Evolutionary conservation across 1,284 basidiomycete species (phyloP).

Genomic region (Trichosporon sp.): DNA sequence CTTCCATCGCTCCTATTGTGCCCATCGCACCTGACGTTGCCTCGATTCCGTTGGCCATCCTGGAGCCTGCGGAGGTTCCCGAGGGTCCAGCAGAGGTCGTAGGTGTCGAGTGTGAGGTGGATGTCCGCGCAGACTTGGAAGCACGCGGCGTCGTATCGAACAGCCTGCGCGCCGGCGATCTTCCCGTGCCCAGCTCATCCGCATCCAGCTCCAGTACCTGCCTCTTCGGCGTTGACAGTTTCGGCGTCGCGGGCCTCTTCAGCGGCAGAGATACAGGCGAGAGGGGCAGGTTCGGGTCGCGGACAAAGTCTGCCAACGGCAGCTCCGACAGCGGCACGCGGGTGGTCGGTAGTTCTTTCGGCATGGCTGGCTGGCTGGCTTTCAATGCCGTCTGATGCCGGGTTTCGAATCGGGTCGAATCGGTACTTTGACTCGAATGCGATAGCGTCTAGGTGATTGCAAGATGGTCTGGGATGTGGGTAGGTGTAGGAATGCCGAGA

Average conservation of each 20-base stretch:
- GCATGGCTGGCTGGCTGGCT: neutral
- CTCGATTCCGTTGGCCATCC: too few relatives aligned
- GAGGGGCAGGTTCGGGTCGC: neutral
- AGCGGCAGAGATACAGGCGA: conserved; percentile 14
- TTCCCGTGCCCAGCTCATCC: conserved; percentile 18
- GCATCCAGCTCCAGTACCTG: neutral
- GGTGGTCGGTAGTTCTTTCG: neutral
- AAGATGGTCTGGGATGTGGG: neutral
- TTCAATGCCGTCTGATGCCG: neutral
- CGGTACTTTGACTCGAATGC: neutral
- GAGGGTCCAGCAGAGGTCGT: too few relatives aligned
- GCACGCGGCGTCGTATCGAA: conserved; percentile 5
- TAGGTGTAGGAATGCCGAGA: neutral
- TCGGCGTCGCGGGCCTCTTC: conserved; percentile 15
- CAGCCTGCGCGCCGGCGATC: conserved; percentile 13
- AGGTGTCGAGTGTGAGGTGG: too few relatives aligned
- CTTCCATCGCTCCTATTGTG: too few relatives aligned
- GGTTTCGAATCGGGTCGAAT: too few relatives aligned
- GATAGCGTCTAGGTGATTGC: neutral
- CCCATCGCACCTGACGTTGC: neutral
- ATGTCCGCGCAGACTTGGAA: neutral
- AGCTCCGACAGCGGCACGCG: conserved; percentile 3
- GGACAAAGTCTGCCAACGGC: conserved; percentile 16
- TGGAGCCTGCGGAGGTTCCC: neutral
- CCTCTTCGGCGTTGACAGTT: conserved; percentile 5